Evolutionary conservation across 495 filamentous ascomycete species (phyloP).

Genomic region (Staphylotrichum longicolle): DNA sequence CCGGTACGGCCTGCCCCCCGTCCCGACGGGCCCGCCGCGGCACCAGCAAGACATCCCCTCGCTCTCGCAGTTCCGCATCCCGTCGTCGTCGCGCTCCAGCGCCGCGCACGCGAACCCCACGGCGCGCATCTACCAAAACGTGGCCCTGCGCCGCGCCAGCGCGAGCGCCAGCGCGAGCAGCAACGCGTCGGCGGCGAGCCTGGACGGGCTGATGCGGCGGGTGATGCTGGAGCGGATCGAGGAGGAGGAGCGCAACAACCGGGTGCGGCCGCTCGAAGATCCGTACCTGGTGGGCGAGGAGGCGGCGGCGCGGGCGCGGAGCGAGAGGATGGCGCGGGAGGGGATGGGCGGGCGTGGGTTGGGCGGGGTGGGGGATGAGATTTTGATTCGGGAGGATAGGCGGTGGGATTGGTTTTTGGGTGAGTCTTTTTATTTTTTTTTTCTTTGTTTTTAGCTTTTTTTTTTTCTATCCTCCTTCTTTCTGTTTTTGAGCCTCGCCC

Average conservation of each 20-base stretch:
- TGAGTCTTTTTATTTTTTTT: slow-evolving; percentile 25
- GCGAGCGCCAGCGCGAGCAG: slow-evolving; percentile 23
- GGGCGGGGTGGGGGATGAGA: slow-evolving; percentile 34
- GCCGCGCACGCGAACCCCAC: slow-evolving; percentile 42
- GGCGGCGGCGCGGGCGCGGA: slow-evolving; percentile 44
- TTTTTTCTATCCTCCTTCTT: slow-evolving; percentile 8
- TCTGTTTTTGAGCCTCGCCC: background rate
- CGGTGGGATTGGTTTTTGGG: slow-evolving; percentile 52
- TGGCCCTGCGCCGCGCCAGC: slow-evolving; percentile 47
- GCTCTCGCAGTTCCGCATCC: slow-evolving; percentile 44
- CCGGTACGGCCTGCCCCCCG: slow-evolving; percentile 37
- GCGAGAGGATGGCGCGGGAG: slow-evolving; percentile 47
- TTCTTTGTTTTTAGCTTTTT: slow-evolving; percentile 2
- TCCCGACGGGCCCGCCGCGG: slow-evolving; percentile 34
- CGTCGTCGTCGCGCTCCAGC: slow-evolving; percentile 38
- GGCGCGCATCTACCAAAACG: slow-evolving; percentile 48
- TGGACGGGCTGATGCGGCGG: slow-evolving; percentile 31
- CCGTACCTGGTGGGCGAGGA: slow-evolving; percentile 54
- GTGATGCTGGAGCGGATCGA: slow-evolving; percentile 35
- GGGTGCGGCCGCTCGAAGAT: slow-evolving; percentile 49
- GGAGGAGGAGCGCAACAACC: slow-evolving; percentile 35
- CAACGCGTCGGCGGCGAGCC: background rate
- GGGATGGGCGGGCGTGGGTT: slow-evolving; percentile 29
- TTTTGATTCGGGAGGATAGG: slow-evolving; percentile 46
- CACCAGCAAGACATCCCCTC: slow-evolving; percentile 29